phyloP scores from a whole-genome alignment of 805 yeast genomes.

The Yamadazyma paraphyllophila region DNA sequence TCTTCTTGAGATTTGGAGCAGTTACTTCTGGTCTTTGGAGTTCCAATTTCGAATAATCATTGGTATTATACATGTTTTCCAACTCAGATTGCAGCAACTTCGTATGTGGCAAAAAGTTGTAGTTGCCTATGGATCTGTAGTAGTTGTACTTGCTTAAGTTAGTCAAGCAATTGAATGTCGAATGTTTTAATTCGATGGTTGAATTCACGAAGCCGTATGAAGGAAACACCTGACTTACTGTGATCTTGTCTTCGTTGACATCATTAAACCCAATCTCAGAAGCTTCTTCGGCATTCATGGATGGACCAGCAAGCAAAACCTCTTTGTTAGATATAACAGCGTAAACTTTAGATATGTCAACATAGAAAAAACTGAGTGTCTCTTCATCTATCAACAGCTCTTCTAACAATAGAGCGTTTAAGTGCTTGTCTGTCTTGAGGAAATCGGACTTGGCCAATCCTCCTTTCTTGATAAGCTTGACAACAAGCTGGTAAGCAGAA shows the following conservation, averaged over 20 bases:
- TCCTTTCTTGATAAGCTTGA: conserved; percentile 21
- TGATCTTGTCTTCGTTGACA: conserved; percentile 27
- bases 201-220: conserved; percentile 34
- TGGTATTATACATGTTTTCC: conserved; percentile 29
- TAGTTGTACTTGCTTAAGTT: conserved; percentile 34
- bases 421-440: conserved; percentile 14
- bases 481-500: conserved; percentile 40
- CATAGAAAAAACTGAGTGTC: conserved; percentile 21
- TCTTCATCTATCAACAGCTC: conserved; percentile 21
- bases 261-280: neutral
- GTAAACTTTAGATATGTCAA: conserved; percentile 22
- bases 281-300: neutral
- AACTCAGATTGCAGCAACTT: conserved; percentile 33
- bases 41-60: conserved; percentile 26
- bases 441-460: conserved; percentile 19
- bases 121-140: conserved; percentile 25
- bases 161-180: conserved; percentile 34
- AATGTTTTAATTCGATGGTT: conserved; percentile 28
- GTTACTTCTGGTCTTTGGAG: conserved; percentile 7
- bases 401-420: conserved; percentile 24
- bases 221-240: conserved; percentile 40
- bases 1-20: conserved; percentile 13
- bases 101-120: conserved; percentile 17
- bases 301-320: conserved; percentile 12
- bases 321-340: conserved; percentile 21